Evolutionary conservation across 139 green algal genomes (phyloP).

Genomic region (Chlorella sp.): DNA sequence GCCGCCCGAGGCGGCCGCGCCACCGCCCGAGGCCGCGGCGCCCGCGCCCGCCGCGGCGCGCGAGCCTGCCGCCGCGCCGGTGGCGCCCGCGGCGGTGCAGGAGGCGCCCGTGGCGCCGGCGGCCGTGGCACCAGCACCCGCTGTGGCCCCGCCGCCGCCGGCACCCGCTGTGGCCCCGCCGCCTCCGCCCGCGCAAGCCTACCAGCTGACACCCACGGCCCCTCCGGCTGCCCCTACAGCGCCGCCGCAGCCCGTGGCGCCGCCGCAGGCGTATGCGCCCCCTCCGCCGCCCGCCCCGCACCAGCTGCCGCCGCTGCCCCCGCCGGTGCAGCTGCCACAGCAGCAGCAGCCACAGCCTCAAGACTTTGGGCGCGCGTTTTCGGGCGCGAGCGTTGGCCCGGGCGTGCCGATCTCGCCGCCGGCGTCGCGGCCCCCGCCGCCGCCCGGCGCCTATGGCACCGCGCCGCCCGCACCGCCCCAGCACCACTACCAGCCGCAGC

Average conservation of each 20-base stretch:
- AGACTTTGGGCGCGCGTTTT: too few relatives aligned
- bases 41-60: not conserved
- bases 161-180: constrained; percentile 6
- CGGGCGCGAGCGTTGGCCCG: too few relatives aligned
- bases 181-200: too few relatives aligned
- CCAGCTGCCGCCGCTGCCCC: not conserved
- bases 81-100: not conserved
- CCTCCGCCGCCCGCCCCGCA: not conserved
- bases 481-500: constrained; percentile 11
- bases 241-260: constrained; percentile 10
- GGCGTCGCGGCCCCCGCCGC: too few relatives aligned
- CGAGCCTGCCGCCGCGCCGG: not conserved
- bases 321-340: not conserved
- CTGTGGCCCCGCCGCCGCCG: not conserved
- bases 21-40: not conserved
- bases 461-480: too few relatives aligned
- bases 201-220: not conserved
- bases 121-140: not conserved
- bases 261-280: not conserved
- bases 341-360: too few relatives aligned
- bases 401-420: too few relatives aligned
- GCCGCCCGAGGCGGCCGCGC: not conserved
- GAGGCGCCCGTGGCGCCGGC: not conserved
- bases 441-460: too few relatives aligned
- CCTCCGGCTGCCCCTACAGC: not conserved